A percentile compares a stretch with the other conserved stretches of the same genome.
Evolutionary conservation across 1,284 basidiomycete species (phyloP).

Genomic region (Sporisorium iseilematis-ciliati): DNA sequence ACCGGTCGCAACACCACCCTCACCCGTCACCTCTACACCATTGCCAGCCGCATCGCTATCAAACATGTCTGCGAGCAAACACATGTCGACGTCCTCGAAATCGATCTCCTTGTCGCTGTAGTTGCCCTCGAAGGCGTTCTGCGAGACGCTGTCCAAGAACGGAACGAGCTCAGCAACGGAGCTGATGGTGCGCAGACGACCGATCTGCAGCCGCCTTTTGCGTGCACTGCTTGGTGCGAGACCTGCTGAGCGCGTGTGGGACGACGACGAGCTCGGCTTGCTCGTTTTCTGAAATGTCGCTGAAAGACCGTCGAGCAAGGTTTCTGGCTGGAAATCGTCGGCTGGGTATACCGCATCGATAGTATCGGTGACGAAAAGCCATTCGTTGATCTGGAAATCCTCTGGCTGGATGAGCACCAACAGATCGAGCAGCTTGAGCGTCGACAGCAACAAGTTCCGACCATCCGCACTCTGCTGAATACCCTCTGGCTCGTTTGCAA

Average conservation of each 20-base stretch:
- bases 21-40: background rate
- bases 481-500: slow-evolving; percentile 72
- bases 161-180: slow-evolving; percentile 31
- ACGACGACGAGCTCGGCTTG: background rate
- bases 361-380: slow-evolving; percentile 98
- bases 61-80: slow-evolving; percentile 54
- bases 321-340: slow-evolving; percentile 83
- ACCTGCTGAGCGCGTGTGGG: background rate
- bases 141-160: slow-evolving; percentile 37
- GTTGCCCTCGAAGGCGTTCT: slow-evolving; percentile 42
- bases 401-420: slow-evolving; percentile 91
- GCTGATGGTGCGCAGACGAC: slow-evolving; percentile 7
- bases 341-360: slow-evolving; percentile 92
- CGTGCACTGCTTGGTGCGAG: background rate
- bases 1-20: background rate
- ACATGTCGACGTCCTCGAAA: slow-evolving; percentile 42
- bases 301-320: slow-evolving; percentile 90
- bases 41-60: slow-evolving; percentile 19
- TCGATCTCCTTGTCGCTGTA: slow-evolving; percentile 28
- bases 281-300: slow-evolving; percentile 74
- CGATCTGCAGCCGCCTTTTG: slow-evolving; percentile 26
- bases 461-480: slow-evolving; percentile 81
- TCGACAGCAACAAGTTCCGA: slow-evolving; percentile 83
- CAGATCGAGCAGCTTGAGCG: slow-evolving; percentile 93
- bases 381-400: slow-evolving; percentile 99